Percentiles rank a stretch among this genome's conserved stretches.
These are phyloP conservation scores for Euphorbia peplus DNA, from an alignment of 345 rosid species.

Conservation along the genomic window DNA sequence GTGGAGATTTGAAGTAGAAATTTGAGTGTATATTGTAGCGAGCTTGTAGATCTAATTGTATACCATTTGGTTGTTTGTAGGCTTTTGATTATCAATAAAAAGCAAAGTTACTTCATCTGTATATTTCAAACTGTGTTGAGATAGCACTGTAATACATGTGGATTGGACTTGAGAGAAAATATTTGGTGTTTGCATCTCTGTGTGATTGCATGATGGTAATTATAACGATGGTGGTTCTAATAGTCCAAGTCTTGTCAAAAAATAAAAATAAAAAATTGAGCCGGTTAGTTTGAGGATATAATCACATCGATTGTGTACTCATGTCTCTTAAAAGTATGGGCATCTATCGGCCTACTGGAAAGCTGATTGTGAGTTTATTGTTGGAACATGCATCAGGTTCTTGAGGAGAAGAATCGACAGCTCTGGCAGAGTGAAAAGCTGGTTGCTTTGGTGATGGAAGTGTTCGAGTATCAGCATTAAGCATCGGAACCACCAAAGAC, in stretches of 20 bases:
- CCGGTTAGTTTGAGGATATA: too few species aligned
- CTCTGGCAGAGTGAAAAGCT: background rate
- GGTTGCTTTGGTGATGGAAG: conserved; percentile 8
- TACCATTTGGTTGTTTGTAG: background rate
- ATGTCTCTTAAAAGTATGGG: background rate
- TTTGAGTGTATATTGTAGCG: background rate
- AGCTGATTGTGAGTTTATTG: conserved; percentile 10
- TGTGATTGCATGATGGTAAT: background rate
- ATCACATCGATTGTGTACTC: too few species aligned
- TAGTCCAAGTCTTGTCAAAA: too few species aligned
- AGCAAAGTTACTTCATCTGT: background rate
- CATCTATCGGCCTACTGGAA: background rate
- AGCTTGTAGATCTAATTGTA: background rate
- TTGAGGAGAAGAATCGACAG: background rate
- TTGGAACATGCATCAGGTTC: background rate
- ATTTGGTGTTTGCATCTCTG: background rate
- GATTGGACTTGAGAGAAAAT: background rate
- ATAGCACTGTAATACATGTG: background rate
- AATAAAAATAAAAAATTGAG: too few species aligned
- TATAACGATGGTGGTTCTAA: background rate
- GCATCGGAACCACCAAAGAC: conserved; percentile 10
- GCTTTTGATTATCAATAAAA: background rate
- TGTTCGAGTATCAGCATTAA: background rate
- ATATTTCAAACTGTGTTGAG: background rate
- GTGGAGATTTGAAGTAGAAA: background rate